Evolutionary conservation across 1,284 basidiomycete genomes (phyloP).

Genomic region (Baeospora myosura): DNA sequence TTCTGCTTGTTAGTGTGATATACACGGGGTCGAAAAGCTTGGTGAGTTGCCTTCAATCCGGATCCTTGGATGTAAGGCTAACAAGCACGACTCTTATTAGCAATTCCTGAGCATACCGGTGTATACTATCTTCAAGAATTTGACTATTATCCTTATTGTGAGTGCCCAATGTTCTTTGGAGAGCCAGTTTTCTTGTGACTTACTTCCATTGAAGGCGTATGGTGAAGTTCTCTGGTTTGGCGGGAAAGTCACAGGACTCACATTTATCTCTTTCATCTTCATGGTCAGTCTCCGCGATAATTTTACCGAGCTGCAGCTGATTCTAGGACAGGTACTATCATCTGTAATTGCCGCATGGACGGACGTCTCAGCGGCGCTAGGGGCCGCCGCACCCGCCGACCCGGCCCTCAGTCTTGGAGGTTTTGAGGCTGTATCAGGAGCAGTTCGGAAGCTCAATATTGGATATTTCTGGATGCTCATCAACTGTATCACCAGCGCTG

Average conservation of each 20-base stretch:
- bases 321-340: slow-evolving; percentile 66
- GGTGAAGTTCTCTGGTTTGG: slow-evolving; percentile 98
- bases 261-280: slow-evolving; percentile 83
- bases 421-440: slow-evolving; percentile 38
- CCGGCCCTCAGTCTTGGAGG: slow-evolving; percentile 34
- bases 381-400: slow-evolving; percentile 35
- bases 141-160: slow-evolving; percentile 97
- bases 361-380: slow-evolving; percentile 62
- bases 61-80: slow-evolving; percentile 1
- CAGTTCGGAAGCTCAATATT: slow-evolving; percentile 57
- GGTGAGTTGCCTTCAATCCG: slow-evolving; percentile 39
- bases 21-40: slow-evolving; percentile 98
- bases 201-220: slow-evolving; percentile 61
- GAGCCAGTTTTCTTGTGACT: not conserved
- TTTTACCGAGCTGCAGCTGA: slow-evolving; percentile 5
- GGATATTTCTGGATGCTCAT: slow-evolving; percentile 94
- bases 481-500: slow-evolving; percentile 89
- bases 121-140: slow-evolving; percentile 98
- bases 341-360: slow-evolving; percentile 95
- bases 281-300: slow-evolving; percentile 55
- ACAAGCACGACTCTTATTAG: slow-evolving; percentile 30
- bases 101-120: slow-evolving; percentile 92
- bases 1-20: slow-evolving; percentile 89
- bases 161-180: slow-evolving; percentile 20
- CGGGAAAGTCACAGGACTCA: slow-evolving; percentile 81